Percentiles rank a stretch among this genome's conserved stretches.
Conservation (phyloP, 177 flowering plant species). For the Tripterygium wilfordii region DNA sequence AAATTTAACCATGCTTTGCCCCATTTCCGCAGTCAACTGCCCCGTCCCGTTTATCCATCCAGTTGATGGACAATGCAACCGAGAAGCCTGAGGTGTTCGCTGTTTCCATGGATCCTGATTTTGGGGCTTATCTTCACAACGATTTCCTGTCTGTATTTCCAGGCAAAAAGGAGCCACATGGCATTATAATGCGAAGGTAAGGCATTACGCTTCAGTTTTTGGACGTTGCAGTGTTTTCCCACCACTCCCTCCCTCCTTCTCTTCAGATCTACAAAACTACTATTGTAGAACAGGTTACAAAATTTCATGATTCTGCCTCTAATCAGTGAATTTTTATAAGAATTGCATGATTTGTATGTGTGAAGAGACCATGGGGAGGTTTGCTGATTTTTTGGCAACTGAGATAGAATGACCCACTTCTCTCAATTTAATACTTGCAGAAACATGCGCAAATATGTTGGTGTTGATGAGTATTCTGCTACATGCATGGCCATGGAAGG, state of each 20-base stretch:
- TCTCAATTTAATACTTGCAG: slow-evolving; percentile 19
- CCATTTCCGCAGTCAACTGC: slow-evolving; percentile 39
- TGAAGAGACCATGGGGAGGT: no score
- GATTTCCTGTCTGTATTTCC: slow-evolving; percentile 53
- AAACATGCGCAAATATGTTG: slow-evolving; percentile 28
- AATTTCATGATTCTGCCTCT: no score
- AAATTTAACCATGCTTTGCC: no score
- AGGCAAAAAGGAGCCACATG: slow-evolving; percentile 36
- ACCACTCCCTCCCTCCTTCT: no score
- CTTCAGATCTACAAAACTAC: no score
- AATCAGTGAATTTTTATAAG: no score
- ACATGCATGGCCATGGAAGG: slow-evolving; percentile 27
- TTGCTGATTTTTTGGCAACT: no score
- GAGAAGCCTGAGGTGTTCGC: slow-evolving; percentile 81
- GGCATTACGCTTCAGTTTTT: no score
- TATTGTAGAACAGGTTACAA: no score
- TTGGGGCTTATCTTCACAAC: slow-evolving; percentile 61
- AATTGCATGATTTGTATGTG: no score
- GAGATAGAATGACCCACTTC: neutral
- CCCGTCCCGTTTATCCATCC: slow-evolving; percentile 61
- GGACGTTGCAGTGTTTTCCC: no score
- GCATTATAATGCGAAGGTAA: slow-evolving; percentile 62
- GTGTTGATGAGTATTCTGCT: slow-evolving; percentile 30
- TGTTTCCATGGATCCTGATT: slow-evolving; percentile 70
- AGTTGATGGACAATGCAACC: slow-evolving; percentile 67